Evolutionary conservation across 805 yeast genomes (phyloP), one percentile per base, ranked within the genome.

Genomic region (Ogataea glucozyma): DNA sequence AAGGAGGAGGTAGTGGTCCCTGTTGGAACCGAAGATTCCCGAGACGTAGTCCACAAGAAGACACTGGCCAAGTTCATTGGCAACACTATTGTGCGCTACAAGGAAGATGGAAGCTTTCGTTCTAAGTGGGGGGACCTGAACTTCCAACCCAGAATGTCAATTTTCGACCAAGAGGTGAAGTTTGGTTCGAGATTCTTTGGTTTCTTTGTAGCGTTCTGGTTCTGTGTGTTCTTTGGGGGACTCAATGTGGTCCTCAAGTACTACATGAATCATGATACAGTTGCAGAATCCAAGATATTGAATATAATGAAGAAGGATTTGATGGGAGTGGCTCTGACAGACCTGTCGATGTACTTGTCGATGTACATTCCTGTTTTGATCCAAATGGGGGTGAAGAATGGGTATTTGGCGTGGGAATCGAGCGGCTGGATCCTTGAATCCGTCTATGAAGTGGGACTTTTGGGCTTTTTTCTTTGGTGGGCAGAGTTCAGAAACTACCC

Each of bases 131-230:
- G 73, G 4, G 87, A 81, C 57, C 68, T 78, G 16, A 68, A 68
- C 19, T 79, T 80, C 51, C 51, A 52, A 17, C 56, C 64, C 7
- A 56, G 74, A 23, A 60, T 73, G 4, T 62, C 76, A 6, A 79
- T 83, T 13, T 71, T 83, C 47, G 90, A 83, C 56, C 65, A 72
- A 12, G 71, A 67, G 4, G 57, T 63, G 21, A 66, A 71, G 46
- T 65, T 66, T 39, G 65, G 71, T 1, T 63, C 79, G 3, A 67
- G 69, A 41, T 89, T 87, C 60, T 80, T 77, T 52, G 98, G 98
- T 2, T 75, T 93, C 46, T 91, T 81, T 61, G 83, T 88, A 4
- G 73, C 89, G 37, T 79, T 81, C 48, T 88, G 96, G 96, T 66
- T 86, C 41, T 76, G 78, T 4, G 74, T 81, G 4, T 81, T 75